Conservation (phyloP, 768 basidiomycete genomes). For the Daedalea quercina region DNA sequence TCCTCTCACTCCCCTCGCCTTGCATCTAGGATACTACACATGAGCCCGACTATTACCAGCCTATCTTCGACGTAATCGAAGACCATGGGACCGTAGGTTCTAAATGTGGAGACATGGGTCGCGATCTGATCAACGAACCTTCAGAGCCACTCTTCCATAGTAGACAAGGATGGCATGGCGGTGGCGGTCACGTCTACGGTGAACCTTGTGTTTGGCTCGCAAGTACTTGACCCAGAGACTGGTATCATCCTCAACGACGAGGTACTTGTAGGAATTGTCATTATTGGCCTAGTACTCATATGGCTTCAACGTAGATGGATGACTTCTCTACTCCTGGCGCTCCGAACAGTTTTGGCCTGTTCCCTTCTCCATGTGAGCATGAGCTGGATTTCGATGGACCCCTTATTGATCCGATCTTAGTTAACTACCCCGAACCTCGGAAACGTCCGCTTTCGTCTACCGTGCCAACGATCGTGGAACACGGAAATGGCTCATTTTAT, state of each 20-base stretch:
- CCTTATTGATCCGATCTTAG: conserved; percentile 28
- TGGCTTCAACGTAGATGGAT: conserved; percentile 55
- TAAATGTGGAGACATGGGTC: neutral
- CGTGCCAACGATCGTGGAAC: conserved; percentile 72
- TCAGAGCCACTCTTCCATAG: conserved; percentile 78
- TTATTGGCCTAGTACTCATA: neutral
- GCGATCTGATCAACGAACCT: conserved; percentile 1
- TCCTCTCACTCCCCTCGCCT: neutral
- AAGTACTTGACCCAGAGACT: conserved; percentile 79
- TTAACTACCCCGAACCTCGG: conserved; percentile 82
- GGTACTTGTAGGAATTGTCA: conserved; percentile 26
- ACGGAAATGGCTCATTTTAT: conserved; percentile 66
- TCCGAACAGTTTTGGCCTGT: conserved; percentile 81
- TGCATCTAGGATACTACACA: conserved; percentile 69
- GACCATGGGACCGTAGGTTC: conserved; percentile 83
- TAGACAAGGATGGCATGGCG: conserved; percentile 84
- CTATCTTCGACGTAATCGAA: conserved; percentile 64
- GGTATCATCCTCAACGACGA: conserved; percentile 91
- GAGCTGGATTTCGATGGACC: neutral
- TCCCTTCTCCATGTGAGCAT: conserved; percentile 69
- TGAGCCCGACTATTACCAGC: conserved; percentile 74
- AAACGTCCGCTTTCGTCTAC: conserved; percentile 92
- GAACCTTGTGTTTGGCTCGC: conserved; percentile 85
- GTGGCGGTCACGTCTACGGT: conserved; percentile 85
- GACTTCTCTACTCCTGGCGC: conserved; percentile 85